Percentiles rank a stretch among this genome's conserved stretches.
Evolutionary conservation across 1,139 yeast genomes (phyloP).

Genomic region (Zygoascus hellenicus): DNA sequence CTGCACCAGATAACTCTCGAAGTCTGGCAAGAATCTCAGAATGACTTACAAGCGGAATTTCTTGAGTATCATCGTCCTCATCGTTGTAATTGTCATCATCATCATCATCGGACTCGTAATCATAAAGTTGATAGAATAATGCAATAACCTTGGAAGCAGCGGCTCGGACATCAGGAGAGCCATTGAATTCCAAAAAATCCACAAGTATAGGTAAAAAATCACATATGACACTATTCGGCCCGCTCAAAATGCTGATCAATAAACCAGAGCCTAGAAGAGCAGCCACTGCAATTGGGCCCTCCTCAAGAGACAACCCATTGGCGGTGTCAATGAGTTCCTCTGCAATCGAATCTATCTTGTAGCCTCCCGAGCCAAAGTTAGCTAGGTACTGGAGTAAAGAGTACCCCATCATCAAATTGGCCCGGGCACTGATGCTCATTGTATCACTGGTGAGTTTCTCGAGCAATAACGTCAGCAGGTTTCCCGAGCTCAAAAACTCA

Average conservation of each 20-base stretch:
- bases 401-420: conserved; percentile 27
- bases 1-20: conserved; percentile 45
- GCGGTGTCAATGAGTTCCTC: conserved; percentile 29
- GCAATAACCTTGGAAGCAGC: conserved; percentile 61
- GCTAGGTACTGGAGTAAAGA: conserved; percentile 30
- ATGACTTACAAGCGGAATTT: conserved; percentile 56
- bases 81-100: conserved; percentile 35
- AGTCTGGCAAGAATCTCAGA: conserved; percentile 45
- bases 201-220: conserved; percentile 28
- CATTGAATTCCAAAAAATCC: conserved; percentile 25
- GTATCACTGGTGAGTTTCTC: conserved; percentile 18
- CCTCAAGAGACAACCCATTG: conserved; percentile 25
- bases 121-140: conserved; percentile 53
- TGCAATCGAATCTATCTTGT: conserved; percentile 29
- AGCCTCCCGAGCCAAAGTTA: conserved; percentile 34
- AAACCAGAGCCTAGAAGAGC: conserved; percentile 34
- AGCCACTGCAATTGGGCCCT: conserved; percentile 28
- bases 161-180: conserved; percentile 25
- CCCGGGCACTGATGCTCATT: conserved; percentile 18
- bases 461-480: conserved; percentile 22
- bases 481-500: conserved; percentile 19
- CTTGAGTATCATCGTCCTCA: conserved; percentile 37
- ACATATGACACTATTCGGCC: conserved; percentile 27
- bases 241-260: conserved; percentile 22
- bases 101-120: conserved; percentile 37